Evolutionary conservation across 139 green algal species (phyloP), one percentile per base, ranked within the genome.

Genomic region (Yamagishiella unicocca): DNA sequence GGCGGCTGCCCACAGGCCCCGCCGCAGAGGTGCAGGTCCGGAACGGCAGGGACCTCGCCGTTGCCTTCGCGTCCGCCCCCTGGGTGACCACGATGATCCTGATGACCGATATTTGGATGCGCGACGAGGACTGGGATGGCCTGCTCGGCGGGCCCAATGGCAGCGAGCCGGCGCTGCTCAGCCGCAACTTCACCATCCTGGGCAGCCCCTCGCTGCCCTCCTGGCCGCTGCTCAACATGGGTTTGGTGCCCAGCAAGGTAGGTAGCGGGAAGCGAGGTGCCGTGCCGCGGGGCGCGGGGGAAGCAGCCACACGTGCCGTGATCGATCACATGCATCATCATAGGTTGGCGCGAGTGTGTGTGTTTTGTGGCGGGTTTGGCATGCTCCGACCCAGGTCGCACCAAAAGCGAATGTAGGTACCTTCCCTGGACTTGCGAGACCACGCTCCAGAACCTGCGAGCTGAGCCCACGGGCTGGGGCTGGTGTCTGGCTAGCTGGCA

Each of bases 221-320:
- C 31, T 82, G 74, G 74, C 74, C 74, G 53, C 50, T 82, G 50
- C 31, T 82, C 5, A 82, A 82, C 45, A 33, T 82, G n/a, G 74
- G 74, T 3, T 82, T 53, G 21, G 45, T 82, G 29, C 33, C 67
- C n/a, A 19, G 24, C 46, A 82, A 82, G 70, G 70, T 78, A 55
- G n/a, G n/a, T n/a, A n/a, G n/a, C n/a, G n/a, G n/a, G n/a, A n/a
- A n/a, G n/a, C n/a, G n/a, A n/a, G n/a, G n/a, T n/a, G n/a, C n/a
- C n/a, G n/a, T n/a, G n/a, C n/a, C n/a, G n/a, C n/a, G n/a, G n/a
- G n/a, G n/a, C n/a, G n/a, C n/a, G n/a, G n/a, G n/a, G n/a, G n/a
- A n/a, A n/a, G n/a, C n/a, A n/a, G n/a, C n/a, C n/a, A n/a, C n/a
- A n/a, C n/a, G n/a, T n/a, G n/a, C n/a, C n/a, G n/a, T n/a, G n/a